A percentile compares a stretch with the other conserved stretches of the same genome.
These are phyloP conservation scores for Fonsecaea erecta DNA, from an alignment of 2,329 filamentous ascomycete species.

Conservation along the genomic window DNA sequence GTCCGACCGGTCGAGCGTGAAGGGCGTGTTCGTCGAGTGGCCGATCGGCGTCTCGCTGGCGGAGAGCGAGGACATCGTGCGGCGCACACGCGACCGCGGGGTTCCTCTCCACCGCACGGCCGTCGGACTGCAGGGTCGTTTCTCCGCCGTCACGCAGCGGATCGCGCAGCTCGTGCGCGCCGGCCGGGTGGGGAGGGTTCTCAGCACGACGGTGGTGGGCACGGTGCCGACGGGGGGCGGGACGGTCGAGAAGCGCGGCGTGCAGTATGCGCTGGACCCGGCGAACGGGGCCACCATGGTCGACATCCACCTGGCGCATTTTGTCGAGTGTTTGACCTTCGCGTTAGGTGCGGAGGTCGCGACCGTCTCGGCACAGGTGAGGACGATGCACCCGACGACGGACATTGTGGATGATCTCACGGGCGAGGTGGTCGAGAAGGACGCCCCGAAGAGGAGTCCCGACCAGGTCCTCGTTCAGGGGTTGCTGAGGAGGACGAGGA, in stretches of 20 bases:
- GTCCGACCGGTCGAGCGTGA: background rate
- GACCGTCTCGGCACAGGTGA: background rate
- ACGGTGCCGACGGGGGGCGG: conserved; percentile 1
- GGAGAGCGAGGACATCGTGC: background rate
- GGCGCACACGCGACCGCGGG: background rate
- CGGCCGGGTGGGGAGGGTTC: background rate
- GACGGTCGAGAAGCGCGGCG: background rate
- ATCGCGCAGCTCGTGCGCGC: background rate
- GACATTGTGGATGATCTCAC: background rate
- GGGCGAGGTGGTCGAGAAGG: background rate
- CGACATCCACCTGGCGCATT: conserved; percentile 1
- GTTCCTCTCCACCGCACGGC: background rate
- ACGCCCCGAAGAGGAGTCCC: background rate
- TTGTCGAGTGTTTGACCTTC: background rate
- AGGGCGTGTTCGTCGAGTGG: conserved; percentile 6
- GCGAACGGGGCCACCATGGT: background rate
- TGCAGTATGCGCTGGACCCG: background rate
- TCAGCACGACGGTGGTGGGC: conserved; percentile 1
- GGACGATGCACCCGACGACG: conserved; percentile 6
- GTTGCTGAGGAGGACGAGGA: too few species aligned
- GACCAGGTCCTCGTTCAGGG: conserved; percentile 4
- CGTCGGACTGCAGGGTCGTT: conserved; percentile 1
- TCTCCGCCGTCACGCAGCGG: background rate
- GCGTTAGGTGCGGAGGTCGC: background rate
- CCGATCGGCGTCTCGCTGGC: background rate